Evolutionary conservation across 2,329 filamentous ascomycete genomes (phyloP), one percentile per base, ranked within the genome.

Genomic region (Thelonectria blattea): DNA sequence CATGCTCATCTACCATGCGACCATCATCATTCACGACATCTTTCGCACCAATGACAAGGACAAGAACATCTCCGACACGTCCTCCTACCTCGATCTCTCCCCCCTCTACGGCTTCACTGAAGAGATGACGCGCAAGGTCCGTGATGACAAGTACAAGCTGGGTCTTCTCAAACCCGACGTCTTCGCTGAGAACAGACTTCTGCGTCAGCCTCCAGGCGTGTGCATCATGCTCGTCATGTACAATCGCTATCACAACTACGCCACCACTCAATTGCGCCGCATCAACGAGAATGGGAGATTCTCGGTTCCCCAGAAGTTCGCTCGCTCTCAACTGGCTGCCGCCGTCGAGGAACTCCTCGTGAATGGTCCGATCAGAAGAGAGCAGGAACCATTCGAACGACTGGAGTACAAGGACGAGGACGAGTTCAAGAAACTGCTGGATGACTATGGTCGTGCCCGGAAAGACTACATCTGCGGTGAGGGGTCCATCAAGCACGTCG

Each of bases 1-100:
- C 67, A 86, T 92, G 76, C 78, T 93, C 15, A 91, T 91, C 73
- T 92, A 92, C 65, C 79, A 91, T 45, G 91, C 90, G 0, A 86
- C 88, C 6, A 89, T 93, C 68, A 74, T 75, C 52, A 76, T 76
- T 14, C 74, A 76, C 24, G 74, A 75, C 18, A 73, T 76, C 55
- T 76, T 76, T 62, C 68, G 72, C 5, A 76, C 74, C 1, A 85
- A 85, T 66, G 84, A 86, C 24, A 78, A 77, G 5, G 87, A 92
- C 72, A 83, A 80, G 69, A 85, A 84, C 56, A 85, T 84, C 55
- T 89, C 86, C 1, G 79, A 86, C 63, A 91, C 88, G 0, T 92
- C 89, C 0, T 92, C 89, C 0, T 93, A 93, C 64, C 82, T 93
- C 22, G 90, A 93, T 69, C 78, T 93, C 1, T 83, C 88, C 0